These are phyloP conservation scores for Dendrostoma leiphaemia DNA, from an alignment of 2,329 filamentous ascomycete genomes.

Conservation along the genomic window DNA sequence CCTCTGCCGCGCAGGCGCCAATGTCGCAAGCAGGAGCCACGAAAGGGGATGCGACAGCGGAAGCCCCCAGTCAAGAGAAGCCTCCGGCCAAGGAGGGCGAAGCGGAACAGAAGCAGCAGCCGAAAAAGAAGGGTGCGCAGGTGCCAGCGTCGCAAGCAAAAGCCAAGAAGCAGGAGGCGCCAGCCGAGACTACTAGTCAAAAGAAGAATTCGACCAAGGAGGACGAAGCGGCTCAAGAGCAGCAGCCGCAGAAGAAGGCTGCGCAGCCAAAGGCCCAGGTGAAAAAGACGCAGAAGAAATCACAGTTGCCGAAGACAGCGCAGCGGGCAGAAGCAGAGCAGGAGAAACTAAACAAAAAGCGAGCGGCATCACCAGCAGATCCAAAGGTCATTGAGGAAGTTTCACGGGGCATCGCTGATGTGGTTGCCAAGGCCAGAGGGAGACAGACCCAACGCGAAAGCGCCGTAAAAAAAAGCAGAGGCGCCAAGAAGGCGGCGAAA, in stretches of 20 bases:
- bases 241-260: neutral
- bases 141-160: neutral
- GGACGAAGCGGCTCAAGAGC: neutral
- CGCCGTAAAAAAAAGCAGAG: neutral
- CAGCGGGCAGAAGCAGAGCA: neutral
- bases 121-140: neutral
- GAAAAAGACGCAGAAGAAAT: neutral
- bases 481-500: neutral
- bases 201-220: neutral
- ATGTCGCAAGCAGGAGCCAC: neutral
- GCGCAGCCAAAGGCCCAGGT: neutral
- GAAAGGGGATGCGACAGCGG: neutral
- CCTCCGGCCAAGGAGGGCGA: neutral
- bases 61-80: neutral
- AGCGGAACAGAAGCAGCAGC: neutral
- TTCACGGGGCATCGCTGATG: neutral
- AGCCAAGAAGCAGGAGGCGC: neutral
- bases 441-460: neutral
- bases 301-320: neutral
- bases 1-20: neutral
- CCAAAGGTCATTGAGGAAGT: neutral
- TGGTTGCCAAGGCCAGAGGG: neutral
- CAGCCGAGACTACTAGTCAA: no score
- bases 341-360: neutral
- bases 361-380: neutral